Conservation (phyloP, 768 basidiomycete genomes). For the Leccinum pellstonianum region DNA sequence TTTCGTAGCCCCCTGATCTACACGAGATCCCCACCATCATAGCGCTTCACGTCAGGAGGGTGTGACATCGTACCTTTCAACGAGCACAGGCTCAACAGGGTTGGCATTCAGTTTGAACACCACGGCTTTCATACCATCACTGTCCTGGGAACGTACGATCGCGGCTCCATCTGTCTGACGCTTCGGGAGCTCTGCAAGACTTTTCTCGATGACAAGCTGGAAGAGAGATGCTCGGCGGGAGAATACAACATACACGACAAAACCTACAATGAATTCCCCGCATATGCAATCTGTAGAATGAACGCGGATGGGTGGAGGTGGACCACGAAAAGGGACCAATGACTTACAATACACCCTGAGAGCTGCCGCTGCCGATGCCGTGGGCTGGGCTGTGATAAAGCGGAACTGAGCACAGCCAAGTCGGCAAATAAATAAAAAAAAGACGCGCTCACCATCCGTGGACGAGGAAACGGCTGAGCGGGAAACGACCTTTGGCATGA, state of each 20-base stretch:
- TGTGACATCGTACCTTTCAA: constrained; percentile 63
- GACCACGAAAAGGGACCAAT: constrained; percentile 7
- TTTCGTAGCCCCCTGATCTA: constrained; percentile 69
- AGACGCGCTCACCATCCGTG: constrained; percentile 60
- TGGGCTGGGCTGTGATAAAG: constrained; percentile 60
- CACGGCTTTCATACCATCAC: constrained; percentile 52
- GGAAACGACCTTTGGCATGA: constrained; percentile 92
- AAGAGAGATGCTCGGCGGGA: constrained; percentile 3
- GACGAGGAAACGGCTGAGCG: constrained; percentile 88
- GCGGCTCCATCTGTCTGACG: constrained; percentile 78
- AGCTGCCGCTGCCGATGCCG: constrained; percentile 73
- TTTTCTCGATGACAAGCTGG: constrained; percentile 82
- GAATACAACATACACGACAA: constrained; percentile 1
- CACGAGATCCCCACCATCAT: constrained; percentile 15
- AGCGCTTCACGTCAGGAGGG: constrained; percentile 13
- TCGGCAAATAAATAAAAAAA: neutral
- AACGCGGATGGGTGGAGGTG: constrained; percentile 12
- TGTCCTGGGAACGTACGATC: constrained; percentile 75
- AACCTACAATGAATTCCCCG: constrained; percentile 82
- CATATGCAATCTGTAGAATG: constrained; percentile 71
- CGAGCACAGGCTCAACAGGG: constrained; percentile 62
- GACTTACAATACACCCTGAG: constrained; percentile 79
- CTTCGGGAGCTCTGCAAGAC: constrained; percentile 62
- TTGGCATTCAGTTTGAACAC: constrained; percentile 88
- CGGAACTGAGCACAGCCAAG: neutral